Evolutionary conservation across 805 yeast genomes (phyloP), one percentile per base, ranked within the genome.

Genomic region (Ogataea corticis): DNA sequence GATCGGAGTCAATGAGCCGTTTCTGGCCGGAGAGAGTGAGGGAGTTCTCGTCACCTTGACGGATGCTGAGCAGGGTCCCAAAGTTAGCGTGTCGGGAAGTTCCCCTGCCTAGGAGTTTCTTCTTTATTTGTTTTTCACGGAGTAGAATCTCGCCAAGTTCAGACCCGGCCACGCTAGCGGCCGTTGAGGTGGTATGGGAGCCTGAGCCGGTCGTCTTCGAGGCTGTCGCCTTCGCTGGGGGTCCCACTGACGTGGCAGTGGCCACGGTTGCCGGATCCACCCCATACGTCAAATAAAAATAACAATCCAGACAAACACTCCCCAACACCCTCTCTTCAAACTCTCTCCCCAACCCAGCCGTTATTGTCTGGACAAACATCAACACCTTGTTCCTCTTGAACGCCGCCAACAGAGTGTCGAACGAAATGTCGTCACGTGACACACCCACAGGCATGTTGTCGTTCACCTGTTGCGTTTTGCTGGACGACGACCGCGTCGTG

Each of bases 51-150:
- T 82, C 82, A 18, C 76, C 73, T 15, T 84, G 78, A 48, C 83
- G 81, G 25, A 92, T 72, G 2, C 96, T 83, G 10, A 90, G 65
- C 50, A 91, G 69, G 0, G 97, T 83, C 0, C 99, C 99, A 69
- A 92, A 92, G 42, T 96, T 75, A 2, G 94, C 91, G 61, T 92
- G 99, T 38, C 99, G 75, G 4, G 65, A 57, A 3, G 58, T 50
- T 21, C 49, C 52, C 27, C 56, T 52, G 19, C 52, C 51, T 23
- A 55, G 49, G 3, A 62, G 43, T 25, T 44, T 48, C 18, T 55
- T 55, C 27, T 77, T 79, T 48, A 83, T 61, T 27, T 73, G 72
- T 16, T 75, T 71, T 58, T 92, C 97, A 43, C 75, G 75, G 2
- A 70, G 68, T n/a, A 89, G 68, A 7, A 87, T 61, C 16, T 73